phyloP scores from a whole-genome alignment of 208 protist species.

The Acanthamoeba polyphaga region DNA sequence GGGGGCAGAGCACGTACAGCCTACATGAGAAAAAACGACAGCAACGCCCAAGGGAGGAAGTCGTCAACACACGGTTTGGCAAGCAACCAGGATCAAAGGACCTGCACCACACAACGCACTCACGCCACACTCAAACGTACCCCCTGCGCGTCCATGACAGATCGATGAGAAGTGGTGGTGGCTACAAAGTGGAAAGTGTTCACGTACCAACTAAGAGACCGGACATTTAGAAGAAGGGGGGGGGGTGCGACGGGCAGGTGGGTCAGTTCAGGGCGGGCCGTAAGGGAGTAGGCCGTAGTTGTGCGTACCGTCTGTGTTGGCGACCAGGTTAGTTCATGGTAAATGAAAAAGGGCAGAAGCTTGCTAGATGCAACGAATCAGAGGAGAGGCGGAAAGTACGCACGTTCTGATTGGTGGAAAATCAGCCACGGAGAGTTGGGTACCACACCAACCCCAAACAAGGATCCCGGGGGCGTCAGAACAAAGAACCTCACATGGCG shows the following conservation, averaged over 20 bases:
- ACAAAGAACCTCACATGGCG: background rate
- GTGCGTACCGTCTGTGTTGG: background rate
- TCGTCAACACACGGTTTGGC: too few species aligned
- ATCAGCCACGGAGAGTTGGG: background rate
- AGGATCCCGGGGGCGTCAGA: background rate
- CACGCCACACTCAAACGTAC: background rate
- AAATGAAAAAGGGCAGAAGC: too few species aligned
- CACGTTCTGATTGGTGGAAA: slow-evolving; percentile 22
- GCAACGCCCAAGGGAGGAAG: too few species aligned
- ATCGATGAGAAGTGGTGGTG: too few species aligned
- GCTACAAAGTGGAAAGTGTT: too few species aligned
- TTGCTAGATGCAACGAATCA: background rate
- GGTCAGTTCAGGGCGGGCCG: background rate
- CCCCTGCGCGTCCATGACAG: background rate
- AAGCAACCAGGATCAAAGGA: background rate
- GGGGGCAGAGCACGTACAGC: too few species aligned
- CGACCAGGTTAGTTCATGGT: too few species aligned
- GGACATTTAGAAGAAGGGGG: too few species aligned
- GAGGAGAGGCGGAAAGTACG: background rate
- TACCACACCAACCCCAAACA: background rate
- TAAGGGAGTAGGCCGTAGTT: background rate
- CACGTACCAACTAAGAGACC: too few species aligned
- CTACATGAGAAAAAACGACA: too few species aligned
- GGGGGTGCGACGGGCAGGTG: too few species aligned
- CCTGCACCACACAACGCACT: background rate